Evolutionary conservation across 2,329 filamentous ascomycete species (phyloP).

Genomic region (Fusarium lyarnte): DNA sequence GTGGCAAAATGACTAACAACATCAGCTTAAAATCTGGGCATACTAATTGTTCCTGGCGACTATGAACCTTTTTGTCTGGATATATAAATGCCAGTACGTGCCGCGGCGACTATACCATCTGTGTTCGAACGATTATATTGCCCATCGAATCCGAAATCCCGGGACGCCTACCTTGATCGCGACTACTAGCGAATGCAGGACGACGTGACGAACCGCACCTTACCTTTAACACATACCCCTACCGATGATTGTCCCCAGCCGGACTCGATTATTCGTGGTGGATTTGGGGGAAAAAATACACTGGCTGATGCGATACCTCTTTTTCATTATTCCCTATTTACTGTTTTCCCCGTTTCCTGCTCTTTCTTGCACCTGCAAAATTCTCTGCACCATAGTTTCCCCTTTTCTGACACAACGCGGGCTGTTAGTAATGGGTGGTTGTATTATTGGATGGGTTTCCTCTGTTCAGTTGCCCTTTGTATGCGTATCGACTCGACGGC

Average conservation of each 20-base stretch:
- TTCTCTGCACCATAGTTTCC: slow-evolving; percentile 49
- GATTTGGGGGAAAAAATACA: slow-evolving; percentile 38
- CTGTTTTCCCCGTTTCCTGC: slow-evolving; percentile 36
- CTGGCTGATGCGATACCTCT: slow-evolving; percentile 50
- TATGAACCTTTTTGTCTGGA: slow-evolving; percentile 42
- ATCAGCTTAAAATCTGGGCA: slow-evolving; percentile 86
- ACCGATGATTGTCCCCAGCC: slow-evolving; percentile 41
- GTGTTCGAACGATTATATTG: slow-evolving; percentile 46
- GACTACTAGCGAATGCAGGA: slow-evolving; percentile 52
- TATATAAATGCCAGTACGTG: slow-evolving; percentile 44
- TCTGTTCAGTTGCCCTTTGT: slow-evolving; percentile 44
- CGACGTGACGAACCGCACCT: slow-evolving; percentile 53
- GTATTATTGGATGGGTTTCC: slow-evolving; percentile 50
- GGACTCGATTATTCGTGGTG: slow-evolving; percentile 39
- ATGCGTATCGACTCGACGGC: slow-evolving; percentile 33
- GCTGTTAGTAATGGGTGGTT: slow-evolving; percentile 48
- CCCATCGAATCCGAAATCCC: slow-evolving; percentile 44
- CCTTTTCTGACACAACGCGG: slow-evolving; percentile 43
- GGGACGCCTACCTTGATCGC: slow-evolving; percentile 47
- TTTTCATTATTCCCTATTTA: slow-evolving; percentile 40
- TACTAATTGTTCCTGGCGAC: slow-evolving; percentile 63
- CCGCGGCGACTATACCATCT: slow-evolving; percentile 43
- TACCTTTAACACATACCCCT: slow-evolving; percentile 45
- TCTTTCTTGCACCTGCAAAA: slow-evolving; percentile 44
- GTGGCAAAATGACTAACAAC: slow-evolving; percentile 15